Base-by-base conservation (phyloP, 176 grass and related monocot species). In the Tillandsia leiboldiana region DNA sequence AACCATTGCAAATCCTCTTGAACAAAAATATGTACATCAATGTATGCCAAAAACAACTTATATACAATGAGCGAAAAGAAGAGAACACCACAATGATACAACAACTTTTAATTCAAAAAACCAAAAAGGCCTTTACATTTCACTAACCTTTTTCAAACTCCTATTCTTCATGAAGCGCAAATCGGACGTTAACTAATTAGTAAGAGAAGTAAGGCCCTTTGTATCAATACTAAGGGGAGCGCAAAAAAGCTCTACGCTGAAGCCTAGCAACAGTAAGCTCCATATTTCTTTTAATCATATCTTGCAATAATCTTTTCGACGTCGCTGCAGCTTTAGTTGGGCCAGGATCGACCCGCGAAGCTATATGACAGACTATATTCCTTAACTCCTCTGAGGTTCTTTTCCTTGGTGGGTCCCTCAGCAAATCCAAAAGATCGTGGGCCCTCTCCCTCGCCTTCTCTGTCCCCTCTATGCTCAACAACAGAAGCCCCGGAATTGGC, bases 391-490 rank as follows among this genome's bases (percentile, higher is more conserved):
- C 42, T 11, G 74, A 76, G 13, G 6, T 28, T 52, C 53, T 76
- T 68, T 22, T 24, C 10, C 11, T 54, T 12, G 28, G 66, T 12
- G 56, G 50, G 48, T 68, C 74, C 29, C 74, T 67, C 1, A 76
- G 74, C 64, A 59, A 51, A 76, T 68, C 63, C 26, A 76, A 50
- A 59, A 76, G 51, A 12, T 68, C n/a, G 8, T 12, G 65, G 26
- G 74, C 74, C 33, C 52, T 50, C 51, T 50, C 64, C 15, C 53
- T 28, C 27, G 65, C 74, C 12, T 76, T 68, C 51, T 76, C 53
- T 26, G 74, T 76, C 15, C 74, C 65, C 26, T 76, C 74, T 6
- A 65, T 52, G 2, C 51, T 76, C 58, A 68, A 68, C n/a, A 76
- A 59, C 65, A 76, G 5, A 42, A 68, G 33, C 33, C 74, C 74